Percentiles rank a stretch among this genome's conserved stretches.
Evolutionary conservation across 176 grass and related monocot species (phyloP).

Genomic region (Lolium multiflorum): DNA sequence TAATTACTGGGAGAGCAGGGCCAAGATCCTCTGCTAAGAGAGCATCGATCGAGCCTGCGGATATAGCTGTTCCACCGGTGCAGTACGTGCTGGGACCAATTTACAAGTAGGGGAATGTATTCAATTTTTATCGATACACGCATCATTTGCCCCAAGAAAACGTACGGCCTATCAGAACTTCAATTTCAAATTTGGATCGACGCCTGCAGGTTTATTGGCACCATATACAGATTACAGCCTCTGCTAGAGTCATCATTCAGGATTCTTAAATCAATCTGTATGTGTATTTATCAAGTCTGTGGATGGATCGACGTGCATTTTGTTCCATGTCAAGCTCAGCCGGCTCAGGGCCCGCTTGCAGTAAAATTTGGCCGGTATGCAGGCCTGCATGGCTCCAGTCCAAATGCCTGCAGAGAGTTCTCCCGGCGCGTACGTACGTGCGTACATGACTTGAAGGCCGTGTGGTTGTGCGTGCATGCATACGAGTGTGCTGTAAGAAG

Average conservation of each 20-base stretch:
- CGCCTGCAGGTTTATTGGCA: not conserved
- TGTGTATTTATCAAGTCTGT: not conserved
- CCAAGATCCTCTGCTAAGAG: conserved; percentile 36
- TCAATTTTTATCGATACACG: not conserved
- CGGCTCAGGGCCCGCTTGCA: not conserved
- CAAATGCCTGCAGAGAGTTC: not conserved
- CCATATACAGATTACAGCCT: not conserved
- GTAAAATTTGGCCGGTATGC: not conserved
- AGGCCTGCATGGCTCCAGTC: not conserved
- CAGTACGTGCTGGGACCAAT: conserved; percentile 10
- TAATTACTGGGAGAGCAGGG: conserved; percentile 39
- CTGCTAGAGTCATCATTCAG: too few species aligned
- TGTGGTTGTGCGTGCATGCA: not conserved
- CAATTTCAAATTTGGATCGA: not conserved
- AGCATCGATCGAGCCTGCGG: not conserved
- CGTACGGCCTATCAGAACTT: not conserved
- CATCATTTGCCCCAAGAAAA: not conserved
- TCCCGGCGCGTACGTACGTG: not conserved
- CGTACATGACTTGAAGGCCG: not conserved
- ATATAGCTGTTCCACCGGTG: not conserved
- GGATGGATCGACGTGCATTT: not conserved
- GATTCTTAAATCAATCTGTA: too few species aligned
- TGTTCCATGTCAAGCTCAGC: not conserved
- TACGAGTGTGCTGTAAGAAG: not conserved
- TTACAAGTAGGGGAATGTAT: not conserved